phyloP scores from a whole-genome alignment of 2,329 filamentous ascomycete genomes.

The Epicoccum sorghinum region DNA sequence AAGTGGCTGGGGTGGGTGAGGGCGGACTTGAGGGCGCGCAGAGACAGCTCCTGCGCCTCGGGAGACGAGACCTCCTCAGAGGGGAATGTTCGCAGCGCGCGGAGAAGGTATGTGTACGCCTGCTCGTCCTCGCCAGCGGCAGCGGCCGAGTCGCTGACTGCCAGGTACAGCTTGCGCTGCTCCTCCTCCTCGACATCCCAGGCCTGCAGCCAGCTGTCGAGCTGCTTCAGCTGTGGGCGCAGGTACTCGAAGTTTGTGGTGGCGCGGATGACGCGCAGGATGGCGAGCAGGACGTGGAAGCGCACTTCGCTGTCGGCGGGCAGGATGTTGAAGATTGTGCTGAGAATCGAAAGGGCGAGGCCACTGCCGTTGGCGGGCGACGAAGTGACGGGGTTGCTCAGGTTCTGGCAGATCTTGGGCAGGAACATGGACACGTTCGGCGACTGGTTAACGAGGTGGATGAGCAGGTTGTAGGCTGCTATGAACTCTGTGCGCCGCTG shows the following conservation, averaged over 20 bases:
- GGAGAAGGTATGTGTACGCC: conserved; percentile 73
- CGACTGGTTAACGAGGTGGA: conserved; percentile 89
- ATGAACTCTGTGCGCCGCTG: conserved; percentile 72
- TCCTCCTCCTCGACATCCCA: conserved; percentile 87
- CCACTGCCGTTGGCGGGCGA: conserved; percentile 85
- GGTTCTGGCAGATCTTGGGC: conserved; percentile 85
- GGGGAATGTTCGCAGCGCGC: conserved; percentile 80
- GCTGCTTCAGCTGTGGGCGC: conserved; percentile 79
- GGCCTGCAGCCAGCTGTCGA: conserved; percentile 79
- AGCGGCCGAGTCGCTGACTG: conserved; percentile 79
- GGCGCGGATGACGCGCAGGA: conserved; percentile 81
- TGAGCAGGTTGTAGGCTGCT: conserved; percentile 93
- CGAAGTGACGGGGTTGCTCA: conserved; percentile 80
- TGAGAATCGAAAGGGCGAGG: conserved; percentile 86
- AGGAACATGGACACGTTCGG: conserved; percentile 85
- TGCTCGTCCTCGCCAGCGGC: conserved; percentile 79
- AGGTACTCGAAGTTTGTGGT: conserved; percentile 75
- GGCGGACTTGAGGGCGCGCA: conserved; percentile 70
- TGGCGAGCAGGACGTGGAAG: conserved; percentile 88
- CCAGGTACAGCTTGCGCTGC: conserved; percentile 81
- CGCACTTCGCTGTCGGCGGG: conserved; percentile 72
- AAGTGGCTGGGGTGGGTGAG: conserved; percentile 70
- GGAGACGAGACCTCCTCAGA: conserved; percentile 59
- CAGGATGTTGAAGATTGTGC: conserved; percentile 96
- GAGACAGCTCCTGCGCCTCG: conserved; percentile 64